Percentiles rank a stretch among this genome's conserved stretches.
Evolutionary conservation across 2,329 filamentous ascomycete genomes (phyloP).

Genomic region (Blumeriella jaapii): DNA sequence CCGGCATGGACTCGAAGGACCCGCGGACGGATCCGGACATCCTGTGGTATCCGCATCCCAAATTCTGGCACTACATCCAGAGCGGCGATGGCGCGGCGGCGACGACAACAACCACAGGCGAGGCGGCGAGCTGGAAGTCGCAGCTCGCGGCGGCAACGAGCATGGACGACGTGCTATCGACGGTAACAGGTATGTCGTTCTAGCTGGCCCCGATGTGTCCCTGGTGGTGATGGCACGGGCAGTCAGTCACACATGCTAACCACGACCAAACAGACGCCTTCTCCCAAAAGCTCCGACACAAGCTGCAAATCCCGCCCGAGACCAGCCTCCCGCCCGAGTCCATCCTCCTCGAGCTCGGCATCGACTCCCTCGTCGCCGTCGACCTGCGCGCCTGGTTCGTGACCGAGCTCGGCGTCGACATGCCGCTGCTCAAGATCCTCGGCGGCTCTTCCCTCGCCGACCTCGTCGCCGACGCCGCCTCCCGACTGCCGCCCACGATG

Average conservation of each 20-base stretch:
- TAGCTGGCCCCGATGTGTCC: not conserved
- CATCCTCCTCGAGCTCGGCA: constrained; percentile 16
- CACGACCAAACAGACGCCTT: constrained; percentile 8
- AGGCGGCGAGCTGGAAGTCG: constrained; percentile 3
- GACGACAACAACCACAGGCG: not conserved
- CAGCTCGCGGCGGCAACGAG: not conserved
- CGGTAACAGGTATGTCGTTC: constrained; percentile 5
- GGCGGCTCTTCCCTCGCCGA: not conserved
- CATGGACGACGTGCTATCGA: constrained; percentile 2
- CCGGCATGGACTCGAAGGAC: constrained; percentile 4
- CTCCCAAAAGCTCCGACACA: constrained; percentile 4
- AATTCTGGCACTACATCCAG: not conserved
- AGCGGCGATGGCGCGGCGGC: constrained; percentile 1
- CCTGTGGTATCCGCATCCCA: constrained; percentile 6
- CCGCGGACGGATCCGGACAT: constrained; percentile 4
- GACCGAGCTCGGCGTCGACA: constrained; percentile 6
- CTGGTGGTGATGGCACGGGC: too few species aligned
- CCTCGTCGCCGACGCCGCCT: constrained; percentile 1
- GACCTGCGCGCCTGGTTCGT: constrained; percentile 14
- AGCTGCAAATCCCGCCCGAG: constrained; percentile 5
- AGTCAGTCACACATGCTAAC: not conserved
- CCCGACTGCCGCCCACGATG: not conserved
- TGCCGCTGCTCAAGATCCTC: constrained; percentile 9
- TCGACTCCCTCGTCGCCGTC: constrained; percentile 16
- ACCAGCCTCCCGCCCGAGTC: constrained; percentile 7